phyloP scores from a whole-genome alignment of 2,329 filamentous ascomycete genomes.

The Botrytis tulipae region DNA sequence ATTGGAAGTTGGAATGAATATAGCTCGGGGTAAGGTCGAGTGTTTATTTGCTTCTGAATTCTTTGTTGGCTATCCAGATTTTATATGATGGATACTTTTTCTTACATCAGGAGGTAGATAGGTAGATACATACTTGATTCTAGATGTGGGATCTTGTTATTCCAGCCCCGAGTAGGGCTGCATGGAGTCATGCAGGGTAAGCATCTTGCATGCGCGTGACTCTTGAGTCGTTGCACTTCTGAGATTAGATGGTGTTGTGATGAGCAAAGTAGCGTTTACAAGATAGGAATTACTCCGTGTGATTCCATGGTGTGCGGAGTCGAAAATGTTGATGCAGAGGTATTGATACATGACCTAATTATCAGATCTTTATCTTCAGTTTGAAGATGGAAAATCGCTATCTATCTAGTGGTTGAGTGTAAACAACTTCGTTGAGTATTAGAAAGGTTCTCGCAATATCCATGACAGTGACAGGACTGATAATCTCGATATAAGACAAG shows the following conservation, averaged over 20 bases:
- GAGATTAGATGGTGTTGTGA: background rate
- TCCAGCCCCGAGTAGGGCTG: background rate
- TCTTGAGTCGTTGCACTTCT: background rate
- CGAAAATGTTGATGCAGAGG: background rate
- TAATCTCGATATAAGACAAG: background rate
- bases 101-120: background rate
- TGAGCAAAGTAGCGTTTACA: background rate
- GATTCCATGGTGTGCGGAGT: background rate
- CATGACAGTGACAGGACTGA: background rate
- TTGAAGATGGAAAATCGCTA: too few relatives aligned
- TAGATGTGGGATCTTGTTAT: background rate
- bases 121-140: background rate
- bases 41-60: background rate
- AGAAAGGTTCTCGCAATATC: background rate
- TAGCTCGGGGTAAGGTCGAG: accelerated
- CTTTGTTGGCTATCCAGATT: background rate
- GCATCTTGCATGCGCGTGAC: background rate
- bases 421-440: background rate
- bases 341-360: background rate
- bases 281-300: background rate
- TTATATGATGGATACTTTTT: background rate
- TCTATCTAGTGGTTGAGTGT: background rate
- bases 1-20: background rate
- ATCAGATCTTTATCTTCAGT: background rate
- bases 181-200: background rate